Evolutionary conservation across 257 asterid genomes (phyloP).

Genomic region (Orobanche coerulescens): DNA sequence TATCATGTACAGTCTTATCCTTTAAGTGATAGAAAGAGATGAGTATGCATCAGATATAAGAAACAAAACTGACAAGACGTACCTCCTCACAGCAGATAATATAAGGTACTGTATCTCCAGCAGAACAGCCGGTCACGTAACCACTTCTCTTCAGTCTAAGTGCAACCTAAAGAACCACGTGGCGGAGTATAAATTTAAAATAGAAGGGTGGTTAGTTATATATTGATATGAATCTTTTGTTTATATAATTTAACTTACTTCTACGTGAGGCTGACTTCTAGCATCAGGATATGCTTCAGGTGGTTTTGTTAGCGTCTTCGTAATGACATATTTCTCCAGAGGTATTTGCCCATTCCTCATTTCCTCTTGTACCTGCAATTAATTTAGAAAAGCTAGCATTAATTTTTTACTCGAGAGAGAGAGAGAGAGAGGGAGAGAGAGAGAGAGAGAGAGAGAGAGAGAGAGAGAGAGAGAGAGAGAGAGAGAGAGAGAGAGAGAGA

Average conservation of each 20-base stretch:
- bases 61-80: neutral
- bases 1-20: neutral
- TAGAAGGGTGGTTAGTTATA: slow-evolving; percentile 16
- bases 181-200: slow-evolving; percentile 17
- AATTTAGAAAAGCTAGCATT: slow-evolving; percentile 15
- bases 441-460: no score
- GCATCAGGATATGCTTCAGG: slow-evolving; percentile 98
- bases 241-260: slow-evolving; percentile 44
- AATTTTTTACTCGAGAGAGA: neutral
- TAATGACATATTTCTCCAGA: slow-evolving; percentile 80
- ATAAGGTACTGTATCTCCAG: slow-evolving; percentile 96
- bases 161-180: slow-evolving; percentile 59
- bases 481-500: no score
- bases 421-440: no score
- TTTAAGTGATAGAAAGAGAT: neutral
- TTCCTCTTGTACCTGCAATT: slow-evolving; percentile 75
- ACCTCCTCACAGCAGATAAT: slow-evolving; percentile 94
- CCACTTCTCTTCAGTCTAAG: slow-evolving; percentile 85
- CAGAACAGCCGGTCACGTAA: slow-evolving; percentile 78
- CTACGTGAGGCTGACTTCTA: slow-evolving; percentile 94
- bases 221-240: neutral
- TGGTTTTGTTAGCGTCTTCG: slow-evolving; percentile 82
- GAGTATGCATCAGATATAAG: slow-evolving; percentile 9
- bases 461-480: no score
- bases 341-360: slow-evolving; percentile 86